A percentile compares a stretch with the other conserved stretches of the same genome.
These are phyloP conservation scores for Daedalea quercina DNA, from an alignment of 768 basidiomycete genomes.

Conservation along the genomic window DNA sequence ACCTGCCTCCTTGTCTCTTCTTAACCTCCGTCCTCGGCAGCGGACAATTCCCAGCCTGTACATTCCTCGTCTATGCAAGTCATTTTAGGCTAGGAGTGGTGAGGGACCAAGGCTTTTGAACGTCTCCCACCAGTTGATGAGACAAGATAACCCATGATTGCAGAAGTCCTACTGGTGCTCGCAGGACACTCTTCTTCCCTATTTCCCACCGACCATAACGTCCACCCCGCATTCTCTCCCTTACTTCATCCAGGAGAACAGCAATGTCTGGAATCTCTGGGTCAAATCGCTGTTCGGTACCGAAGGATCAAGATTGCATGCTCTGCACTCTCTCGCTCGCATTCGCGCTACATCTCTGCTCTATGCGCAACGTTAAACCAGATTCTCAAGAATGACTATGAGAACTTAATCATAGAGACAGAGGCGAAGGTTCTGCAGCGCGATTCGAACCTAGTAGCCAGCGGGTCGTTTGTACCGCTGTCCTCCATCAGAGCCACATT, in stretches of 20 bases:
- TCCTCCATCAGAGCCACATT: conserved; percentile 80
- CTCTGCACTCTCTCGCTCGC: conserved; percentile 42
- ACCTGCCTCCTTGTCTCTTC: background rate
- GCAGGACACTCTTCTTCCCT: conserved; percentile 85
- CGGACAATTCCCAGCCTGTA: background rate
- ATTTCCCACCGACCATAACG: conserved; percentile 52
- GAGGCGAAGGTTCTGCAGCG: conserved; percentile 73
- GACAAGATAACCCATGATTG: conserved; percentile 53
- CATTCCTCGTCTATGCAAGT: too few relatives aligned
- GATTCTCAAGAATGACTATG: conserved; percentile 76
- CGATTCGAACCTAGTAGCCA: conserved; percentile 72
- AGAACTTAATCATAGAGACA: conserved; percentile 69
- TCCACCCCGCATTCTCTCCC: conserved; percentile 58
- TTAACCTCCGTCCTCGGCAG: too few relatives aligned
- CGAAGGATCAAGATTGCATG: conserved; percentile 60
- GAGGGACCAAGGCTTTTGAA: background rate
- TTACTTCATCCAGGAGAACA: conserved; percentile 88
- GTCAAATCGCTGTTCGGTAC: conserved; percentile 69
- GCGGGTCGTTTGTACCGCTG: conserved; percentile 78
- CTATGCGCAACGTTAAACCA: conserved; percentile 67
- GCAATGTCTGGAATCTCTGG: conserved; percentile 76
- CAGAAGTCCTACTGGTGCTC: conserved; percentile 81
- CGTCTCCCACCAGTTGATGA: conserved; percentile 3
- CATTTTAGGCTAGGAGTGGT: background rate
- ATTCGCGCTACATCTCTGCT: conserved; percentile 74